phyloP scores from a whole-genome alignment of 2,329 filamentous ascomycete species.

The Karstenula rhodostoma region DNA sequence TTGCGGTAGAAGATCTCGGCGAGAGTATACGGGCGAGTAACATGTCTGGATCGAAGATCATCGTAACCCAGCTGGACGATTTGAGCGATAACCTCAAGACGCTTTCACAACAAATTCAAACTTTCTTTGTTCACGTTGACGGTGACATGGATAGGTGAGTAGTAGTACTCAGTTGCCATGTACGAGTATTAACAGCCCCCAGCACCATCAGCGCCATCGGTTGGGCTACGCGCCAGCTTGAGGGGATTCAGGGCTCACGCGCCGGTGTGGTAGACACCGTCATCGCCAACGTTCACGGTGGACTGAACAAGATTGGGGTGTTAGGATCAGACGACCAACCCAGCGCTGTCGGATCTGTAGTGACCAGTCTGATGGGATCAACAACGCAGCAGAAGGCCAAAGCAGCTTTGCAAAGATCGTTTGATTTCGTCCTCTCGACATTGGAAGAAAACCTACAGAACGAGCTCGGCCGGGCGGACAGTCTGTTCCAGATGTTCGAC shows the following conservation, averaged over 20 bases:
- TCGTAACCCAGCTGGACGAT: constrained; percentile 84
- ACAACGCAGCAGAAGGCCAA: constrained; percentile 83
- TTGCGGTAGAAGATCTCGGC: constrained; percentile 93
- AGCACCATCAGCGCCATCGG: constrained; percentile 95
- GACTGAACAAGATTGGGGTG: constrained; percentile 69
- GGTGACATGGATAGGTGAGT: constrained; percentile 84
- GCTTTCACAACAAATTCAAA: constrained; percentile 83
- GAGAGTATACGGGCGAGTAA: constrained; percentile 90
- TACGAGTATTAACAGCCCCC: constrained; percentile 24
- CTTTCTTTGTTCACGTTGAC: constrained; percentile 93
- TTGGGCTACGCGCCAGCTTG: constrained; percentile 88
- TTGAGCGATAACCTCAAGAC: constrained; percentile 86
- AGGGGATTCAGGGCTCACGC: constrained; percentile 51
- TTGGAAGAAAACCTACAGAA: constrained; percentile 88
- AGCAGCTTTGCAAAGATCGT: constrained; percentile 82
- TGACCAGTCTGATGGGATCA: constrained; percentile 79
- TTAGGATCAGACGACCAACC: constrained; percentile 57
- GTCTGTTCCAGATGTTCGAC: constrained; percentile 89
- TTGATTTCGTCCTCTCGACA: constrained; percentile 84
- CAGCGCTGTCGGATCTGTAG: constrained; percentile 72
- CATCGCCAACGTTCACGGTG: constrained; percentile 83
- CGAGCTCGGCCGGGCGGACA: constrained; percentile 81
- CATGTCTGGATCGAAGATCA: constrained; percentile 87
- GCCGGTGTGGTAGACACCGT: constrained; percentile 72
- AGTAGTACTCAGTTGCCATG: constrained; percentile 6